Percentiles rank a stretch among this genome's conserved stretches.
Evolutionary conservation across 1,139 yeast species (phyloP).

Genomic region (Diutina scorzettiae): DNA sequence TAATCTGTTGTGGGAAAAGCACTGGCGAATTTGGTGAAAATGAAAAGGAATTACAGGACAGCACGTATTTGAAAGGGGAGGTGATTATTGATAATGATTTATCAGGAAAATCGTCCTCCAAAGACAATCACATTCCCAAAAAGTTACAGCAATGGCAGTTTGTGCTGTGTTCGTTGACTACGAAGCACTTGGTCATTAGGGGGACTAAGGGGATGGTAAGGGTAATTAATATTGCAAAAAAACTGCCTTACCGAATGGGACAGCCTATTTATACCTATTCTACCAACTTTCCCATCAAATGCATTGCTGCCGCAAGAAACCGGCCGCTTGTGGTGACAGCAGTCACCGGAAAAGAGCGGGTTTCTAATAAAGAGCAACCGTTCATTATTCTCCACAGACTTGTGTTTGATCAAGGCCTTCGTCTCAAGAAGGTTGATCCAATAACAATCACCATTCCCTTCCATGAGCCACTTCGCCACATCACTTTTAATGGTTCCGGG

Average conservation of each 20-base stretch:
- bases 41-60: slow-evolving; percentile 17
- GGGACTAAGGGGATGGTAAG: slow-evolving; percentile 67
- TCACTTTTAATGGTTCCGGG: slow-evolving; percentile 63
- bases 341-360: slow-evolving; percentile 65
- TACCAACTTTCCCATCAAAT: slow-evolving; percentile 67
- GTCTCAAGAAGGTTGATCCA: slow-evolving; percentile 33
- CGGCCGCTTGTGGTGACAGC: slow-evolving; percentile 68
- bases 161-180: slow-evolving; percentile 52
- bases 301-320: slow-evolving; percentile 57
- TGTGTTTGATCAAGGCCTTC: slow-evolving; percentile 10
- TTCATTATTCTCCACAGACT: slow-evolving; percentile 57
- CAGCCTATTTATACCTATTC: slow-evolving; percentile 55
- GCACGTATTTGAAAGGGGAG: slow-evolving; percentile 22
- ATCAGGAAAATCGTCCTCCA: slow-evolving; percentile 9
- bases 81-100: slow-evolving; percentile 9
- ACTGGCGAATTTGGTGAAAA: slow-evolving; percentile 54
- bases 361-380: slow-evolving; percentile 67
- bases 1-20: slow-evolving; percentile 57
- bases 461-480: slow-evolving; percentile 67
- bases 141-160: slow-evolving; percentile 47
- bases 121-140: slow-evolving; percentile 16
- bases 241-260: slow-evolving; percentile 36
- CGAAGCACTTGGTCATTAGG: slow-evolving; percentile 48
- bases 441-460: slow-evolving; percentile 75
- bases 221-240: slow-evolving; percentile 33